Conservation (phyloP, 208 protist species). For the Herpetomonas tarakana region DNA sequence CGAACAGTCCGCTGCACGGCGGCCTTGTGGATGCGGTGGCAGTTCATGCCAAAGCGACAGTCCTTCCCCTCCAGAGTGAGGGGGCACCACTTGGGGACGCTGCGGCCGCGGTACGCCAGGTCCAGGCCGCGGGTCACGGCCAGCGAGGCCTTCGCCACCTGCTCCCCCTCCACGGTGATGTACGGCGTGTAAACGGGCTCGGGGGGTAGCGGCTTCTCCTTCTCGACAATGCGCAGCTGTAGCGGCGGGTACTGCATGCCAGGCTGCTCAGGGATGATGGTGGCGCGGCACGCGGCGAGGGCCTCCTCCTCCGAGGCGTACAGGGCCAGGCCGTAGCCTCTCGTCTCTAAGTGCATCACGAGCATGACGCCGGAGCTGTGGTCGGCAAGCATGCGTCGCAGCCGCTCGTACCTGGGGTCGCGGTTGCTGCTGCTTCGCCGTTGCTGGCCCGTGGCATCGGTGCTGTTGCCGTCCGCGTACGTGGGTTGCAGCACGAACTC, state of each 20-base stretch:
- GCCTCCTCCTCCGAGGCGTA: conserved; percentile 85
- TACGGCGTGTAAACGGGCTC: conserved; percentile 81
- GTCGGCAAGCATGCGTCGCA: conserved; percentile 67
- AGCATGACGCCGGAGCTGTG: conserved; percentile 85
- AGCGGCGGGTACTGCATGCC: conserved; percentile 38
- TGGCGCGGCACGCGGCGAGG: conserved; percentile 72
- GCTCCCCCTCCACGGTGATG: conserved; percentile 58
- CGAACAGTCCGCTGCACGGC: conserved; percentile 66
- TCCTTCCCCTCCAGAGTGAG: conserved; percentile 56
- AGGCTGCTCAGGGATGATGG: conserved; percentile 37
- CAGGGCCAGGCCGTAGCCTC: conserved; percentile 69
- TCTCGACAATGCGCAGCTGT: conserved; percentile 67
- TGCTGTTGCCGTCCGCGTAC: conserved; percentile 10
- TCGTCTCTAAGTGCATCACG: conserved; percentile 79
- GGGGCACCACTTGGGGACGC: conserved; percentile 68
- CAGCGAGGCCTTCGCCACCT: conserved; percentile 61
- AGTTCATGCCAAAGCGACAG: conserved; percentile 73
- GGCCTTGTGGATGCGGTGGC: conserved; percentile 53
- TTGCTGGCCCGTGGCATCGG: background rate
- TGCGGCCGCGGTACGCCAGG: conserved; percentile 62
- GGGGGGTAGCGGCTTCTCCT: conserved; percentile 53
- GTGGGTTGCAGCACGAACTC: conserved; percentile 67
- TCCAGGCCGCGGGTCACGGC: conserved; percentile 72
- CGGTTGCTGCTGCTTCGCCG: conserved; percentile 27
- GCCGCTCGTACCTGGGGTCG: conserved; percentile 80